Conservation (phyloP, 805 yeast species). For the Saccharomycopsis sp. region DNA sequence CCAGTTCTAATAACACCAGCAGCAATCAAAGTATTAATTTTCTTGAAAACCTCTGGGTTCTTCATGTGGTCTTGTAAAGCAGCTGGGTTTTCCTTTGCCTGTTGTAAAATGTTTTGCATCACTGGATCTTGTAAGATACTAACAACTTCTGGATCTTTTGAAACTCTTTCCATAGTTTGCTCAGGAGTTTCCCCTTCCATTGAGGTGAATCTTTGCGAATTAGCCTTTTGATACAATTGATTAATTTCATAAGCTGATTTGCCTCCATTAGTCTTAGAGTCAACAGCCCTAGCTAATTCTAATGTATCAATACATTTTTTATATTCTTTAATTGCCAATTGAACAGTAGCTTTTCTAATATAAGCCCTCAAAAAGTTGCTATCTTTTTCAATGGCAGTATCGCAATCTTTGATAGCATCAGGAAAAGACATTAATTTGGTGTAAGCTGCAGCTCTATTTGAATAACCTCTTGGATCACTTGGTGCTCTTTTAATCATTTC, state of each 20-base stretch:
- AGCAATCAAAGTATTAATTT: slow-evolving; percentile 83
- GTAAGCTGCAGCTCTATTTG: slow-evolving; percentile 96
- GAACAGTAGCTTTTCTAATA: slow-evolving; percentile 93
- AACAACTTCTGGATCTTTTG: slow-evolving; percentile 91
- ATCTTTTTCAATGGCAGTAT: slow-evolving; percentile 79
- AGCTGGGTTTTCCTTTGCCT: slow-evolving; percentile 92
- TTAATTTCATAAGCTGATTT: slow-evolving; percentile 70
- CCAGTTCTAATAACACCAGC: slow-evolving; percentile 96
- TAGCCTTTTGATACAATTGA: slow-evolving; percentile 69
- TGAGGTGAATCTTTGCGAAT: slow-evolving; percentile 71
- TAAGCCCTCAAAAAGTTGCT: slow-evolving; percentile 90
- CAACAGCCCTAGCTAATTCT: slow-evolving; percentile 69
- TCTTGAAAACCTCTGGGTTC: slow-evolving; percentile 86
- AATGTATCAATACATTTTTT: slow-evolving; percentile 76
- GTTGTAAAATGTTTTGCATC: slow-evolving; percentile 90
- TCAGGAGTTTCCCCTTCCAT: slow-evolving; percentile 88
- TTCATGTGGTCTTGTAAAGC: slow-evolving; percentile 97
- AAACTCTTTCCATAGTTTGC: slow-evolving; percentile 84
- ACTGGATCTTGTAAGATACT: slow-evolving; percentile 88
- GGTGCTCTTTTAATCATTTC: slow-evolving; percentile 98
- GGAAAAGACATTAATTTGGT: slow-evolving; percentile 96
- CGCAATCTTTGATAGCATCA: slow-evolving; percentile 90
- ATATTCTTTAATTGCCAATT: slow-evolving; percentile 84
- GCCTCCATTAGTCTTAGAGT: slow-evolving; percentile 54
- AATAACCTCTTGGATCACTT: slow-evolving; percentile 90